phyloP scores from a whole-genome alignment of 805 yeast genomes.

The Saccharomycopsis microspora region DNA sequence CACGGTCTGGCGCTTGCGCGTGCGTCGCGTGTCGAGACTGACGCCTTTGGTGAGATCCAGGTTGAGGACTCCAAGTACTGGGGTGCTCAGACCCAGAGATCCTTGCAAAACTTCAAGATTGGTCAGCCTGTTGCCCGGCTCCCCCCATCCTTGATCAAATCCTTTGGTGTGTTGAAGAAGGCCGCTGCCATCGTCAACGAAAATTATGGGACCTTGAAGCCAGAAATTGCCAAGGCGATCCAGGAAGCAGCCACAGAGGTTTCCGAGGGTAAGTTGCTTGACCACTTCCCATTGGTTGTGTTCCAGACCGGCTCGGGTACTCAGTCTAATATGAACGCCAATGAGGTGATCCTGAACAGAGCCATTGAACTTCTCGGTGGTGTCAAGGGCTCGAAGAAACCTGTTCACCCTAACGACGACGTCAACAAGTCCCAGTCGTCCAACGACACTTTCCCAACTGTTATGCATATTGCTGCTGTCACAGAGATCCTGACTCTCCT shows the following conservation, averaged over 20 bases:
- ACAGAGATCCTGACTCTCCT: constrained; percentile 67
- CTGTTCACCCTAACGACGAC: constrained; percentile 98
- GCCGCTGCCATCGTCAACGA: constrained; percentile 90
- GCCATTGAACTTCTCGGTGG: constrained; percentile 97
- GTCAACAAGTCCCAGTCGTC: constrained; percentile 98
- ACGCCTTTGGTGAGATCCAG: constrained; percentile 94
- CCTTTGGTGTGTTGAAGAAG: constrained; percentile 89
- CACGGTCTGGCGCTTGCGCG: constrained; percentile 6
- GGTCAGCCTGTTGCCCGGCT: constrained; percentile 86
- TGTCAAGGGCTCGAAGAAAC: constrained; percentile 77
- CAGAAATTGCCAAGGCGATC: constrained; percentile 74
- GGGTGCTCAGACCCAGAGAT: constrained; percentile 98
- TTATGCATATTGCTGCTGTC: constrained; percentile 98
- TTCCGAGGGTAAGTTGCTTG: constrained; percentile 78
- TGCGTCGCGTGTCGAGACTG: constrained; percentile 59
- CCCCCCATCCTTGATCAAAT: constrained; percentile 84
- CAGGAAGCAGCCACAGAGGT: constrained; percentile 94
- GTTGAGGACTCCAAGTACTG: constrained; percentile 82
- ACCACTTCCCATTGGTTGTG: constrained; percentile 95
- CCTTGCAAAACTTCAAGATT: constrained; percentile 86
- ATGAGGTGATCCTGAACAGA: constrained; percentile 96
- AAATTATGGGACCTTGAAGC: constrained; percentile 71
- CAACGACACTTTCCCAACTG: constrained; percentile 98
- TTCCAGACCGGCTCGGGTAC: constrained; percentile 99
- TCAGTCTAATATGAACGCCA: constrained; percentile 97